Conservation (phyloP, 2,329 filamentous ascomycete genomes). For the Didymella pinodella region DNA sequence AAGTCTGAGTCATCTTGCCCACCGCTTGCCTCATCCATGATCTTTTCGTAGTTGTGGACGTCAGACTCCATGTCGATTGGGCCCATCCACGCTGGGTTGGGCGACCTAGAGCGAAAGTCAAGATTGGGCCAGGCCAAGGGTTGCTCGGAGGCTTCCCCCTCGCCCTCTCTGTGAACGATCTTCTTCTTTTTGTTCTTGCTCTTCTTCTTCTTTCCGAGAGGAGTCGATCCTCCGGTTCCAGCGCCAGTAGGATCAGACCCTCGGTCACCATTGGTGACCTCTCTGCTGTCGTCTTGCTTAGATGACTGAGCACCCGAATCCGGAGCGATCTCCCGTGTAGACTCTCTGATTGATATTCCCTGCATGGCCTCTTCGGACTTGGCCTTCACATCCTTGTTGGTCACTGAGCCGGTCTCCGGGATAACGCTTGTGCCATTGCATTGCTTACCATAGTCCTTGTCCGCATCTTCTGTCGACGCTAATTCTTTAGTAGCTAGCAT, state of each 20-base stretch:
- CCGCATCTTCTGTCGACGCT: neutral
- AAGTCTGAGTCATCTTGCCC: slow-evolving; percentile 17
- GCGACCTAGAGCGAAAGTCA: slow-evolving; percentile 9
- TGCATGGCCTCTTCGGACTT: neutral
- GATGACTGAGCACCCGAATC: slow-evolving; percentile 15
- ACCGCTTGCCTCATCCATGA: slow-evolving; percentile 10
- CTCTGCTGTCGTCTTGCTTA: slow-evolving; percentile 9
- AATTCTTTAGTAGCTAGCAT: neutral
- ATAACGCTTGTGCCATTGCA: slow-evolving; percentile 16
- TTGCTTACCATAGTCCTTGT: slow-evolving; percentile 22
- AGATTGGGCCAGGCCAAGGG: slow-evolving; percentile 11
- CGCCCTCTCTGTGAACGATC: neutral
- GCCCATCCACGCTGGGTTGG: slow-evolving; percentile 18
- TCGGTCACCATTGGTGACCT: slow-evolving; percentile 13
- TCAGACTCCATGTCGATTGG: slow-evolving; percentile 14
- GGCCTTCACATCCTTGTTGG: slow-evolving; percentile 26
- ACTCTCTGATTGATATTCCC: neutral
- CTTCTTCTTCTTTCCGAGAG: slow-evolving; percentile 37
- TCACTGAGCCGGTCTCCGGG: slow-evolving; percentile 23
- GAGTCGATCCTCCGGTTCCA: slow-evolving; percentile 6
- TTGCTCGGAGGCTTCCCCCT: neutral
- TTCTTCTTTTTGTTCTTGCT: slow-evolving; percentile 54
- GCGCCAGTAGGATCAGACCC: slow-evolving; percentile 5
- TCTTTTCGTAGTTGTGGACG: slow-evolving; percentile 8
- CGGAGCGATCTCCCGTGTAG: neutral